A percentile compares a stretch with the other conserved stretches of the same genome.
Conservation (phyloP, 73 alveolate genomes). For the Paramecium sonneborni region DNA sequence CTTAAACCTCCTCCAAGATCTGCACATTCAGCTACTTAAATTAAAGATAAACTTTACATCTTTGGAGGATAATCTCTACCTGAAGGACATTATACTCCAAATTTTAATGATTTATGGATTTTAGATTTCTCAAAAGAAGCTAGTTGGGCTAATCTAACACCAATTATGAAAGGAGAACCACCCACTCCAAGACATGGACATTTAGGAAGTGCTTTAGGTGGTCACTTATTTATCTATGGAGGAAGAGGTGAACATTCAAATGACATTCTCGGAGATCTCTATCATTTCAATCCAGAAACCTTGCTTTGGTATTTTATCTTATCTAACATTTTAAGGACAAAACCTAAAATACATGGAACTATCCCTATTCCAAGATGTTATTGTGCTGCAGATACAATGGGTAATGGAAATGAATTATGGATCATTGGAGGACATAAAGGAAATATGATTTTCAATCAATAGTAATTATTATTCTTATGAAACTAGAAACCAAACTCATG, state of each 20-base stretch:
- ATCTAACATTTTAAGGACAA: not conserved
- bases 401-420: slow-evolving; percentile 40
- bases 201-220: not conserved
- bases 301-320: not conserved
- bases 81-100: not conserved
- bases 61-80: slow-evolving; percentile 63
- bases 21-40: slow-evolving; percentile 64
- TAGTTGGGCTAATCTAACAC: slow-evolving; percentile 49
- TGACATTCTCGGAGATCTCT: slow-evolving; percentile 46
- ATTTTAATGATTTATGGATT: slow-evolving; percentile 64
- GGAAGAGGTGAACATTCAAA: slow-evolving; percentile 62
- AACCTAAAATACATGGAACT: slow-evolving; percentile 61
- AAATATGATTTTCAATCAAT: not conserved
- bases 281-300: slow-evolving; percentile 54
- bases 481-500: not conserved
- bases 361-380: slow-evolving; percentile 67
- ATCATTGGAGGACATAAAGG: slow-evolving; percentile 50
- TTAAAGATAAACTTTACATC: slow-evolving; percentile 62
- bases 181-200: slow-evolving; percentile 70
- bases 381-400: slow-evolving; percentile 51
- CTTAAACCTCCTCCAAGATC: slow-evolving; percentile 65
- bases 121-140: slow-evolving; percentile 55
- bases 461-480: not conserved
- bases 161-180: slow-evolving; percentile 50
- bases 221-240: slow-evolving; percentile 46